Evolutionary conservation across 768 basidiomycete genomes (phyloP), one percentile per base, ranked within the genome.

Genomic region (Psilocybe tampanensis): DNA sequence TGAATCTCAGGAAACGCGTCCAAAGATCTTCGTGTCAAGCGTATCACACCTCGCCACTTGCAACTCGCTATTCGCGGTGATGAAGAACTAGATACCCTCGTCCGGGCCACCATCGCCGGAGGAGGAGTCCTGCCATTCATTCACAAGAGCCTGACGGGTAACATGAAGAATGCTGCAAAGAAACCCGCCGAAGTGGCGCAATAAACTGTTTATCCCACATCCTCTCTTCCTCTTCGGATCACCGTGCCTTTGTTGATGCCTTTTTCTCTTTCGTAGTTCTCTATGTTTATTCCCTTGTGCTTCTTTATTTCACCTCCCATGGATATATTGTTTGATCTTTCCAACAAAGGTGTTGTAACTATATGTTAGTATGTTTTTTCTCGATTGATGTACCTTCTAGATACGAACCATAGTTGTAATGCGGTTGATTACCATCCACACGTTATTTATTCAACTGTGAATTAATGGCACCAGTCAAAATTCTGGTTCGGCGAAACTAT

Each of bases 11-110:
- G 95, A 21, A 98, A 98, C 71, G 95, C 95, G 24, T 96, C 95
- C 2, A 96, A 97, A 69, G 95, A 98, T 77, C 83, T 97, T n/a
- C 86, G 90, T 48, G 94, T 96, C 45, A 98, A 97, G 73, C 93
- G 95, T 72, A 95, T 98, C 70, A 96, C 94, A 0, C 95, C 95
- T 17, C 89, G 95, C 64, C 95, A 98, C 75, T 73, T 98, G 61
- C 95, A 97, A 72, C 85, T 97, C 24, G 95, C 95, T 23, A 98
- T 98, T 62, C 90, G 95, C 59, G 95, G 95, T 32, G 95, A 98
- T 72, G 95, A 97, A 72, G 95, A 98, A 68, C 87, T 98, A n/a
- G 95, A 98, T 70, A 89, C 86, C 17, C 86, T 98, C 57, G 94
- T 98, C 24, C 86, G 88, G 52, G 95, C 95, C 3, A 97, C 95